Percentiles rank a stretch among this genome's conserved stretches.
phyloP scores from a whole-genome alignment of 768 basidiomycete genomes.

The Kwoniella pini region DNA sequence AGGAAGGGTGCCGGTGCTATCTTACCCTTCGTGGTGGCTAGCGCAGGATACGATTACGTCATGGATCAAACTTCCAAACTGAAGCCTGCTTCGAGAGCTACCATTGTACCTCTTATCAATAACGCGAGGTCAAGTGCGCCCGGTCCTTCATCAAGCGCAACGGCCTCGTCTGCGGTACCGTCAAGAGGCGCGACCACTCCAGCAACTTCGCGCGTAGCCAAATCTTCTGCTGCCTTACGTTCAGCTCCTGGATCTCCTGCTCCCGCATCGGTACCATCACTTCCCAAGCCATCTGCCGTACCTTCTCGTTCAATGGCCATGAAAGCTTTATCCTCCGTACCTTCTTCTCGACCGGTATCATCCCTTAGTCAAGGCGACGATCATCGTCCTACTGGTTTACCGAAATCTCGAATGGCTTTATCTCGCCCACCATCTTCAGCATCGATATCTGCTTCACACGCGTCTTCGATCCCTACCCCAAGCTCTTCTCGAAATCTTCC shows the following conservation, averaged over 20 bases:
- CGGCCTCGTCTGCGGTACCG: slow-evolving; percentile 47
- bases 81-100: slow-evolving; percentile 85
- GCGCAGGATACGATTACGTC: slow-evolving; percentile 78
- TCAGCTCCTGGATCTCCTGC: slow-evolving; percentile 36
- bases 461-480: slow-evolving; percentile 53
- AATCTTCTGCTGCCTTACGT: slow-evolving; percentile 12
- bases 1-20: slow-evolving; percentile 85
- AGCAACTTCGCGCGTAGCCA: slow-evolving; percentile 25
- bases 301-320: slow-evolving; percentile 43
- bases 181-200: slow-evolving; percentile 23
- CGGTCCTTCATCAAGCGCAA: slow-evolving; percentile 54
- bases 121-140: slow-evolving; percentile 62
- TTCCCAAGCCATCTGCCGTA: slow-evolving; percentile 20
- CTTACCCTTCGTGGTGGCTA: slow-evolving; percentile 71
- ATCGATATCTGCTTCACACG: slow-evolving; percentile 60
- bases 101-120: slow-evolving; percentile 84
- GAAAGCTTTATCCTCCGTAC: slow-evolving; percentile 42
- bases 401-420: slow-evolving; percentile 51
- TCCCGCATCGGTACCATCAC: slow-evolving; percentile 43
- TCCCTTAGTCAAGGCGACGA: slow-evolving; percentile 48
- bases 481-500: slow-evolving; percentile 39
- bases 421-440: slow-evolving; percentile 57
- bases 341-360: slow-evolving; percentile 50
- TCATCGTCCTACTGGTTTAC: slow-evolving; percentile 32
- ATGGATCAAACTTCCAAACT: slow-evolving; percentile 80